Evolutionary conservation across 2,329 filamentous ascomycete genomes (phyloP).

Genomic region (Neocatenulostroma microsporum): DNA sequence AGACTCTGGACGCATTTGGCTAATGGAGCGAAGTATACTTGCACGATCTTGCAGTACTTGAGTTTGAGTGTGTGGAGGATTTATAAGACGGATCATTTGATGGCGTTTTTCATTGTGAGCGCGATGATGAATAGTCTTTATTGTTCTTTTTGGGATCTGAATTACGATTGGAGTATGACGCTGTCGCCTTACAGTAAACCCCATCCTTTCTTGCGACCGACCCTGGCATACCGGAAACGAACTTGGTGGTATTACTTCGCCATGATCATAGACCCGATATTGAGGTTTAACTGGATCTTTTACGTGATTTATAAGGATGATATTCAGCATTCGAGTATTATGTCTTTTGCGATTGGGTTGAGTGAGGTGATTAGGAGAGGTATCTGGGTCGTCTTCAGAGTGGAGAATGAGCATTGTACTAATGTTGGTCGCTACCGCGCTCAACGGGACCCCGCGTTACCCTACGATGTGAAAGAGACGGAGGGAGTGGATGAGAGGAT

Average conservation of each 20-base stretch:
- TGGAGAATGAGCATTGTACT: constrained; percentile 95
- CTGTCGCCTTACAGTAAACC: constrained; percentile 42
- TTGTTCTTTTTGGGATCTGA: constrained; percentile 81
- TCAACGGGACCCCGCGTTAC: constrained; percentile 75
- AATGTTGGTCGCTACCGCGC: constrained; percentile 89
- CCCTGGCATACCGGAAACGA: constrained; percentile 64
- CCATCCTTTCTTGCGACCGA: constrained; percentile 56
- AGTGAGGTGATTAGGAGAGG: constrained; percentile 77
- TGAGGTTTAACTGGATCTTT: constrained; percentile 91
- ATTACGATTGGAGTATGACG: constrained; percentile 69
- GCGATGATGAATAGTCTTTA: constrained; percentile 78
- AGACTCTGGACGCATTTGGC: constrained; percentile 78
- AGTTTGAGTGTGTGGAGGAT: constrained; percentile 79
- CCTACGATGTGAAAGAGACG: constrained; percentile 51
- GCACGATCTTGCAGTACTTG: constrained; percentile 71
- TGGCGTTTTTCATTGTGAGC: constrained; percentile 68
- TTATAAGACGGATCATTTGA: constrained; percentile 47
- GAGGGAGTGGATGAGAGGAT: background rate
- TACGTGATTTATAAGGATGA: constrained; percentile 78
- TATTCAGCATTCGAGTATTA: constrained; percentile 71
- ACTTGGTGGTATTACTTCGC: constrained; percentile 79
- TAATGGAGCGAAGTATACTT: constrained; percentile 85
- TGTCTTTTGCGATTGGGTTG: constrained; percentile 71
- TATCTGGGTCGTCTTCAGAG: constrained; percentile 85
- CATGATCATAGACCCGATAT: constrained; percentile 72